Conservation (phyloP, 1,139 yeast genomes). For the Candida sojae region DNA sequence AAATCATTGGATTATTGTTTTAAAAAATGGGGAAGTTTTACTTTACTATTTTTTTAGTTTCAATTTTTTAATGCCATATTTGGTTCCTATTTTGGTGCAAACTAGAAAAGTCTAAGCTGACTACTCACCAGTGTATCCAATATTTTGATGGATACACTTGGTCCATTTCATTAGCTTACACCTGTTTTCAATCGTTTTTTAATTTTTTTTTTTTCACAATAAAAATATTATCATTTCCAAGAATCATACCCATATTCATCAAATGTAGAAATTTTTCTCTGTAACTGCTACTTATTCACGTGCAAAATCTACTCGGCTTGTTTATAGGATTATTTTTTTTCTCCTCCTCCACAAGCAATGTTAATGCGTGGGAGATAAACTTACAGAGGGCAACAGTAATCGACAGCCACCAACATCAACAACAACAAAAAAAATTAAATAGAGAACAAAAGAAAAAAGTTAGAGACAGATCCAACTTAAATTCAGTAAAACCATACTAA, state of each 20-base stretch:
- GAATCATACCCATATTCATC: not conserved
- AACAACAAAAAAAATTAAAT: too few relatives aligned
- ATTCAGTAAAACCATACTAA: too few relatives aligned
- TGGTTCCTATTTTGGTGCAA: constrained; percentile 97
- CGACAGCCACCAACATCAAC: too few relatives aligned
- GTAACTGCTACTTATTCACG: not conserved
- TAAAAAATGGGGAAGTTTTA: constrained; percentile 1
- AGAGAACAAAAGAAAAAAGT: too few relatives aligned
- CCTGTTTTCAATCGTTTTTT: constrained; percentile 10
- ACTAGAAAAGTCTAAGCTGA: constrained; percentile 69
- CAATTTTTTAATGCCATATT: constrained; percentile 45
- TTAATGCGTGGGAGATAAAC: not conserved
- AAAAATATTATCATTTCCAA: not conserved
- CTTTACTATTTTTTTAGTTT: not conserved
- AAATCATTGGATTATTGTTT: constrained; percentile 28
- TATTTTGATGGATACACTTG: constrained; percentile 43
- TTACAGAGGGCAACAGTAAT: not conserved
- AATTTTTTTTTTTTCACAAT: constrained; percentile 2
- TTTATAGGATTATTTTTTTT: not conserved
- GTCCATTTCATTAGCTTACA: constrained; percentile 66
- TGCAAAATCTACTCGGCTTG: not conserved
- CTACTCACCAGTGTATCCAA: constrained; percentile 69
- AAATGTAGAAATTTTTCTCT: not conserved
- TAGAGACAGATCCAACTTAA: too few relatives aligned
- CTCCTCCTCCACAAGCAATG: too few relatives aligned